These are phyloP conservation scores for Scedosporium boydii DNA, from an alignment of 2,329 filamentous ascomycete genomes.

Conservation along the genomic window DNA sequence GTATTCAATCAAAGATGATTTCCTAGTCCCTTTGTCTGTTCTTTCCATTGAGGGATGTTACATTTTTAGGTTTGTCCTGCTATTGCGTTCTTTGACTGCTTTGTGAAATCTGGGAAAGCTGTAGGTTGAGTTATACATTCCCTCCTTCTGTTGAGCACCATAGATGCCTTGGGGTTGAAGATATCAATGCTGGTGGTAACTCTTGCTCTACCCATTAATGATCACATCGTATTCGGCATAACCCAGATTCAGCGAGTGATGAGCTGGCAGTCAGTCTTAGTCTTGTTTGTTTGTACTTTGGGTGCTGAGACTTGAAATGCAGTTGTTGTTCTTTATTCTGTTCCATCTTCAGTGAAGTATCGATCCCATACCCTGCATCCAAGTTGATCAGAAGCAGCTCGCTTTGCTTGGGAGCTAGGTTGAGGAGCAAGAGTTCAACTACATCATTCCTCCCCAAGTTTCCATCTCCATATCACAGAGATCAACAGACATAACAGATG, in stretches of 20 bases:
- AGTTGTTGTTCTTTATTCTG: background rate
- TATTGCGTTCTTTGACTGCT: too few relatives aligned
- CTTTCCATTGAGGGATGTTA: too few relatives aligned
- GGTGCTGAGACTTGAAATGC: background rate
- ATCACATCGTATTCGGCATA: background rate
- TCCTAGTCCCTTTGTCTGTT: too few relatives aligned
- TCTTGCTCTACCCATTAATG: background rate
- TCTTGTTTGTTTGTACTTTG: background rate
- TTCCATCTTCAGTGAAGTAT: background rate
- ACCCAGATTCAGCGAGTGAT: background rate
- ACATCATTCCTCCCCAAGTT: too few relatives aligned
- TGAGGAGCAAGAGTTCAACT: too few relatives aligned
- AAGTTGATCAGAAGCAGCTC: too few relatives aligned
- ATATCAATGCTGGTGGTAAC: background rate
- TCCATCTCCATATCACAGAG: too few relatives aligned
- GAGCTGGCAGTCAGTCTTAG: background rate
- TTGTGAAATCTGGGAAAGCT: too few relatives aligned
- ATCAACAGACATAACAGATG: too few relatives aligned
- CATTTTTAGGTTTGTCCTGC: too few relatives aligned
- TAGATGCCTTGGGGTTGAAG: background rate
- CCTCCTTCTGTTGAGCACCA: background rate
- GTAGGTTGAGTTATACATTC: background rate
- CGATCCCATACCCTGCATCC: background rate
- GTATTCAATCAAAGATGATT: too few relatives aligned
- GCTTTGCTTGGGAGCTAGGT: too few relatives aligned